phyloP scores from a whole-genome alignment of 805 yeast species.

The Ogataea minuta region DNA sequence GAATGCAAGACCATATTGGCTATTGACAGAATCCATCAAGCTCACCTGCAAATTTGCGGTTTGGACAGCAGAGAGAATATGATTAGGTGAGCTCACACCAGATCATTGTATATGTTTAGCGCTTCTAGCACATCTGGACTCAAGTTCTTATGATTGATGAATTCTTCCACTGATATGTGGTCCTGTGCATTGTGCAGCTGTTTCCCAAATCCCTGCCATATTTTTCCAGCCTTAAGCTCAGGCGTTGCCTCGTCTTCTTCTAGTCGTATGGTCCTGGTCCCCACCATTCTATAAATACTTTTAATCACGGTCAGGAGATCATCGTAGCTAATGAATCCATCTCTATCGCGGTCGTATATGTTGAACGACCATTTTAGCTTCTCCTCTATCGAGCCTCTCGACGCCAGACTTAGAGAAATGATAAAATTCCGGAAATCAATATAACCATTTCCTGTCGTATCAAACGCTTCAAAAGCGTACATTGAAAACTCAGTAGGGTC shows the following conservation, averaged over 20 bases:
- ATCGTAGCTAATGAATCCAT: constrained; percentile 70
- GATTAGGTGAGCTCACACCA: constrained; percentile 24
- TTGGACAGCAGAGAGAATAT: constrained; percentile 84
- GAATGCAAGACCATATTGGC: constrained; percentile 86
- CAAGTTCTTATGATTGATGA: constrained; percentile 72
- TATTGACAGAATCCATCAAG: constrained; percentile 86
- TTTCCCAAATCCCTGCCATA: constrained; percentile 47
- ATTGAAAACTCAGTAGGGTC: constrained; percentile 91
- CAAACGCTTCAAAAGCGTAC: constrained; percentile 85
- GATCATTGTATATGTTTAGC: constrained; percentile 49
- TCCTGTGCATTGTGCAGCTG: constrained; percentile 69
- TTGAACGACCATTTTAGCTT: constrained; percentile 88
- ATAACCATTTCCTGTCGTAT: constrained; percentile 71
- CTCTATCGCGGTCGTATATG: constrained; percentile 78
- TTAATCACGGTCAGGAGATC: constrained; percentile 79
- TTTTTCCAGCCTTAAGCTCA: constrained; percentile 77
- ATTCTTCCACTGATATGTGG: constrained; percentile 77
- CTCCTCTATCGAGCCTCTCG: constrained; percentile 82
- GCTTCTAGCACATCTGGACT: constrained; percentile 79
- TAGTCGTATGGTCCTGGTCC: constrained; percentile 77
- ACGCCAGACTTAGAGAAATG: constrained; percentile 78
- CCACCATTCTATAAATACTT: constrained; percentile 93
- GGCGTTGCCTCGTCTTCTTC: constrained; percentile 92
- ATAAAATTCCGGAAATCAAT: constrained; percentile 94
- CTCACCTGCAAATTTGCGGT: constrained; percentile 83